Conservation (phyloP, 371 early-diverging fungal species). For the Circinella umbellata region DNA sequence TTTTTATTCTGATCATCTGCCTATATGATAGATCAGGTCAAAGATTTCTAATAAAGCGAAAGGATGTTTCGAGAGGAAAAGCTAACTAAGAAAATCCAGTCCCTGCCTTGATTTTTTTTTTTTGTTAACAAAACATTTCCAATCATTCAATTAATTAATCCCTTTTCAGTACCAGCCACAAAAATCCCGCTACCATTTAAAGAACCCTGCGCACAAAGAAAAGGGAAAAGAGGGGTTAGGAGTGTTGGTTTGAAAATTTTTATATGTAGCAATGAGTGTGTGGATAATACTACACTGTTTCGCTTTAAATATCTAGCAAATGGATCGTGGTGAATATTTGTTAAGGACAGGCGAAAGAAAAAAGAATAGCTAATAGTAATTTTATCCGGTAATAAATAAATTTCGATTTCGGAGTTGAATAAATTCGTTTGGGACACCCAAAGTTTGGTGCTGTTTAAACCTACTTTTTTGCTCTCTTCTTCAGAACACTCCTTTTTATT, state of each 20-base stretch:
- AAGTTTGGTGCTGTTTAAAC: conserved; percentile 3
- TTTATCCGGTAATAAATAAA: neutral
- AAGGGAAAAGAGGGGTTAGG: too few relatives aligned
- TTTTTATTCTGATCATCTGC: too few relatives aligned
- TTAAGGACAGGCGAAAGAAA: neutral
- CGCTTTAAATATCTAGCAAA: too few relatives aligned
- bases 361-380: neutral
- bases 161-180: neutral
- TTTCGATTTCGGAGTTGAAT: conserved; percentile 1
- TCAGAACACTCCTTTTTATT: neutral
- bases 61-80: too few relatives aligned
- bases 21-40: too few relatives aligned
- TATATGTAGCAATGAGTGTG: neutral
- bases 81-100: too few relatives aligned
- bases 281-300: neutral
- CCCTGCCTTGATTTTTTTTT: too few relatives aligned
- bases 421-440: neutral
- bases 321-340: too few relatives aligned
- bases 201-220: neutral
- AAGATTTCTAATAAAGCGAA: too few relatives aligned
- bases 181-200: neutral
- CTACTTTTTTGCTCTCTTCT: neutral
- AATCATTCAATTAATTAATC: neutral
- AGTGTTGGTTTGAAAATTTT: neutral
- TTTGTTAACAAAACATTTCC: neutral